Conservation (phyloP, 2,329 filamentous ascomycete genomes). For the Penicillium capsulatum region DNA sequence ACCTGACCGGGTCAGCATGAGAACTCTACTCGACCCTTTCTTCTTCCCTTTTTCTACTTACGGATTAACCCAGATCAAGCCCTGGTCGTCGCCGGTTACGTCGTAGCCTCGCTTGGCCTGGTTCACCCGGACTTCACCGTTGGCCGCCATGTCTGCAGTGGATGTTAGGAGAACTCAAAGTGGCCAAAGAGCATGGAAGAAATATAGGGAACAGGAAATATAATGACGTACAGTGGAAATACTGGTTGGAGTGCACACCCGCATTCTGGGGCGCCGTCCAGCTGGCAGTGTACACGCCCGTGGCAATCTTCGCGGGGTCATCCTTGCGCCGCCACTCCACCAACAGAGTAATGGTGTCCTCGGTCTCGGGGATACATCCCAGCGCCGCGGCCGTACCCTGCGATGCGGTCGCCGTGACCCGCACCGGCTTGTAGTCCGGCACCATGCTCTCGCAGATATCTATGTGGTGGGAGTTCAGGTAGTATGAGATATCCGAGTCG, state of each 20-base stretch:
- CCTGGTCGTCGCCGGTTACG: constrained; percentile 73
- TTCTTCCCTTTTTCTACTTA: too few relatives aligned
- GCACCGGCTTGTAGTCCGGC: constrained; percentile 70
- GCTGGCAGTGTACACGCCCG: constrained; percentile 86
- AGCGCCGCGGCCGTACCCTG: constrained; percentile 73
- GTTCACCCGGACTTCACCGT: constrained; percentile 83
- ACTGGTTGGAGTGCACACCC: constrained; percentile 94
- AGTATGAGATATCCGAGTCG: constrained; percentile 92
- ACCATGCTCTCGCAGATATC: constrained; percentile 94
- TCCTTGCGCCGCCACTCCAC: constrained; percentile 79
- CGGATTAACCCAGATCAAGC: constrained; percentile 83
- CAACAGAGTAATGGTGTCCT: constrained; percentile 88
- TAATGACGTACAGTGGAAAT: constrained; percentile 68
- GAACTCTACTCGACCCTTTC: too few relatives aligned
- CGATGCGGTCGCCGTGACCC: constrained; percentile 73
- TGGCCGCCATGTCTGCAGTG: constrained; percentile 62
- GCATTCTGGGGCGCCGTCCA: constrained; percentile 93
- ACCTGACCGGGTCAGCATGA: constrained; percentile 41
- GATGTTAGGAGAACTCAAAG: constrained; percentile 1
- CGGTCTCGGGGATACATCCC: constrained; percentile 74
- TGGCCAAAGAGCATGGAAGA: background rate
- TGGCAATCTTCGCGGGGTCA: constrained; percentile 67
- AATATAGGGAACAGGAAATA: background rate
- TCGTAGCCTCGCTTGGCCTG: constrained; percentile 94
- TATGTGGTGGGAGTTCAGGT: constrained; percentile 91